Conservation (phyloP, 345 rosid genomes). For the Eucalyptus curtisii region DNA sequence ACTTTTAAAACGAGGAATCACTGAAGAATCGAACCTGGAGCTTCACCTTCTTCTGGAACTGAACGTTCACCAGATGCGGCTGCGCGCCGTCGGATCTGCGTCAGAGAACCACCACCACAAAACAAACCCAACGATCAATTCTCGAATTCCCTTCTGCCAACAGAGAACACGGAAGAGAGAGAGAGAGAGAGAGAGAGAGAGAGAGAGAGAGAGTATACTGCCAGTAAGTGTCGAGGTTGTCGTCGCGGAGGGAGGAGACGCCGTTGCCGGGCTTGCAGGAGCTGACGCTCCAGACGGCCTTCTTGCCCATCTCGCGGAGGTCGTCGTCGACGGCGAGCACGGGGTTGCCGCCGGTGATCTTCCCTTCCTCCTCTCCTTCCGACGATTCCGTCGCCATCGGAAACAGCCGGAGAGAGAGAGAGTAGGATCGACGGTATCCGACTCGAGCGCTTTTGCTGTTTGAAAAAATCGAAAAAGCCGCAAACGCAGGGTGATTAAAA, state of each 20-base stretch:
- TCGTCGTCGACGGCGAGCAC: constrained; percentile 58
- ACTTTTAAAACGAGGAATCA: background rate
- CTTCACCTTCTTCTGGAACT: constrained; percentile 92
- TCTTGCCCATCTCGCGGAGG: constrained; percentile 80
- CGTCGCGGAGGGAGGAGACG: constrained; percentile 78
- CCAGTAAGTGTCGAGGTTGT: constrained; percentile 85
- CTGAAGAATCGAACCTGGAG: constrained; percentile 39
- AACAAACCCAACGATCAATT: background rate
- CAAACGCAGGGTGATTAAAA: background rate
- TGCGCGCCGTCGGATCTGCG: constrained; percentile 92
- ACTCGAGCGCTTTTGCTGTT: background rate
- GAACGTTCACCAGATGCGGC: constrained; percentile 90
- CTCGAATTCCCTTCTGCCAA: background rate
- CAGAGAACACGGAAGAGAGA: background rate
- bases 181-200: background rate
- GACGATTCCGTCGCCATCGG: constrained; percentile 83
- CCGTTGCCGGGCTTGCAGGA: constrained; percentile 94
- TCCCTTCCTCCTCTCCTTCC: constrained; percentile 89
- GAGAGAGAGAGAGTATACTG: constrained; percentile 33
- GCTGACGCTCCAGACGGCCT: constrained; percentile 97
- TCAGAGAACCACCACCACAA: background rate
- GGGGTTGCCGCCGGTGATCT: constrained; percentile 55
- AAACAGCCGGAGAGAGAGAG: background rate
- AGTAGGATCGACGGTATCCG: background rate
- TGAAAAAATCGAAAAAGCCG: background rate